Evolutionary conservation across 2,329 filamentous ascomycete genomes (phyloP), one percentile per base, ranked within the genome.

Genomic region (Neocucurbitaria cava): DNA sequence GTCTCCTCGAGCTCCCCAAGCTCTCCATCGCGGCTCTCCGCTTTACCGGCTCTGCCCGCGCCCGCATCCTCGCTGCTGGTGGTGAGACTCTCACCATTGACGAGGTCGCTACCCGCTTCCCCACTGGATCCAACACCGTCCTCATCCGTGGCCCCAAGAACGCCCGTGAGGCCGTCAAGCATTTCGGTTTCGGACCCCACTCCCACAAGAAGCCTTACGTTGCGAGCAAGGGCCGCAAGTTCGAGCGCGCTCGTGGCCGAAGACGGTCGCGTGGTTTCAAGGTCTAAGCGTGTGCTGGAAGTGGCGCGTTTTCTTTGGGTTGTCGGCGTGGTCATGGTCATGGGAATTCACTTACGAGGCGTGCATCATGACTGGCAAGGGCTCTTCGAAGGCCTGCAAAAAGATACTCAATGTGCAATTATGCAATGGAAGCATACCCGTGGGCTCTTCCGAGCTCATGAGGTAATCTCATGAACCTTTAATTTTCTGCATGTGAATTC

Each of bases 241-340:
- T 99, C 86, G 96, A 99, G 89, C 87, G 88, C 77, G 95, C 93
- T 77, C 93, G 95, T 95, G 96, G 95, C 83, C 93, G 95, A 84
- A 96, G 95, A 89, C 87, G 92, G 81, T 98, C 93, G 76, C 88
- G 91, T 78, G 95, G 96, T 87, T 99, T 99, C 93, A 99, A 99
- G 92, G 95, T 99, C 80, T 99, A 96, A 91, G 62, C 64, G 59
- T 61, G 56, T 66, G 59, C 65, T 62, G 50, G 54, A 62, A 59
- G 59, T 62, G 62, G 64, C 64, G 63, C 59, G 63, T 65, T 72
- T 75, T 73, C 64, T 74, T 70, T 70, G 70, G 71, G 68, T 72
- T 68, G 58, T 69, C 65, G 72, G 69, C 71, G 68, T 72, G 71
- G 69, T 68, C 69, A 69, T 67, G 68, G 66, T 70, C 66, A 66